These are phyloP conservation scores for Paecilomyces variotii DNA, from an alignment of 2,329 filamentous ascomycete species.

Conservation along the genomic window DNA sequence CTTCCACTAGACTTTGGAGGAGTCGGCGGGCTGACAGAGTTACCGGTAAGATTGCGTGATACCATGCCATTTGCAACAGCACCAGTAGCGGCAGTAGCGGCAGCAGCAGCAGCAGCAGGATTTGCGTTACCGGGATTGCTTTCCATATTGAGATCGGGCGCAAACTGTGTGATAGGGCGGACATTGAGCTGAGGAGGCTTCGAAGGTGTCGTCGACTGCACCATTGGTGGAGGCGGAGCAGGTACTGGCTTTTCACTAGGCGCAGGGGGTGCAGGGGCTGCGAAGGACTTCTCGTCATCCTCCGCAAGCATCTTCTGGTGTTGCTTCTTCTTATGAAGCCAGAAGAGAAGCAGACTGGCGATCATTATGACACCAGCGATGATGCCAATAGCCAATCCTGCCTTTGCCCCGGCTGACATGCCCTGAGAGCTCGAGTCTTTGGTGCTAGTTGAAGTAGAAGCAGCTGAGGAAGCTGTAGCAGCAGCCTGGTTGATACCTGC, in stretches of 20 bases:
- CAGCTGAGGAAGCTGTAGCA: conserved; percentile 16
- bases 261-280: conserved; percentile 13
- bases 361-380: conserved; percentile 60
- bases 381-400: conserved; percentile 78
- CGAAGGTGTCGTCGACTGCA: conserved; percentile 31
- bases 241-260: conserved; percentile 20
- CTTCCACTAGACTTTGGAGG: conserved; percentile 35
- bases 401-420: conserved; percentile 50
- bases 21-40: conserved; percentile 12
- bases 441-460: conserved; percentile 9
- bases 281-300: conserved; percentile 57
- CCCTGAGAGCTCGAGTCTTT: conserved; percentile 22
- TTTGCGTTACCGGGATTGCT: conserved; percentile 16
- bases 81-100: conserved; percentile 4
- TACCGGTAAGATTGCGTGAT: conserved; percentile 26
- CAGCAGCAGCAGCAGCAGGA: conserved; percentile 12
- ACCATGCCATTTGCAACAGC: conserved; percentile 10
- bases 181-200: conserved; percentile 75
- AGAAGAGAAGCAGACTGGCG: conserved; percentile 60
- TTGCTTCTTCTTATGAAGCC: conserved; percentile 65
- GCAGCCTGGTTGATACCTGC: conserved; percentile 8
- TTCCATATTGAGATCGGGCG: conserved; percentile 52
- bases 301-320: conserved; percentile 42
- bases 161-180: conserved; percentile 75
- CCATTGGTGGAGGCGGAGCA: conserved; percentile 28